Evolutionary conservation across 306 rosid genomes (phyloP).

Genomic region (Trifolium dubium): DNA sequence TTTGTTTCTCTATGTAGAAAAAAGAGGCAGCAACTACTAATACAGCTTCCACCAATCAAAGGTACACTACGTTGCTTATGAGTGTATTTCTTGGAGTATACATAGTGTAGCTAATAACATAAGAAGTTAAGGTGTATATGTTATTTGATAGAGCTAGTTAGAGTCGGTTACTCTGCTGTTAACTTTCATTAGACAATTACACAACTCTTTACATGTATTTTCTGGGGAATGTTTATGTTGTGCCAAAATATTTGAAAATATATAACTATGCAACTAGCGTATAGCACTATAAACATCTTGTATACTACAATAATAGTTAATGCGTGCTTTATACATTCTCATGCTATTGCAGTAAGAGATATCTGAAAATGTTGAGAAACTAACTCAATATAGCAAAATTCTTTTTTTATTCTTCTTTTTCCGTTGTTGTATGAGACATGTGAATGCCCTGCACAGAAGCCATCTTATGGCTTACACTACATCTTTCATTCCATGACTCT

Average conservation of each 20-base stretch:
- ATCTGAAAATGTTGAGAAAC: conserved; percentile 31
- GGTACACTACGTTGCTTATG: conserved; percentile 55
- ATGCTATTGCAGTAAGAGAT: conserved; percentile 6
- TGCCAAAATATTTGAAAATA: neutral
- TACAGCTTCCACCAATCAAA: conserved; percentile 51
- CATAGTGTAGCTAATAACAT: neutral
- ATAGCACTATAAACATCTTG: conserved; percentile 12
- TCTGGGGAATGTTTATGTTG: conserved; percentile 7
- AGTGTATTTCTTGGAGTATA: neutral
- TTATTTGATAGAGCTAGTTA: neutral
- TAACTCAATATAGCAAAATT: conserved; percentile 17
- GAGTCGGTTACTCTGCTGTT: neutral
- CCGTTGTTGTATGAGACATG: neutral
- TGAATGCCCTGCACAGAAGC: conserved; percentile 22
- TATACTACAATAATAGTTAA: neutral
- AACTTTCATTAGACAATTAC: conserved; percentile 3
- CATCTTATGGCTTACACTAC: conserved; percentile 16
- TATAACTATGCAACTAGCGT: conserved; percentile 15
- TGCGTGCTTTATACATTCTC: conserved; percentile 5
- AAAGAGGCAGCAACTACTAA: conserved; percentile 63
- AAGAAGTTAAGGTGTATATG: neutral
- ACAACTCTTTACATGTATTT: neutral
- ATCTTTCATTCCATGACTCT: conserved; percentile 14
- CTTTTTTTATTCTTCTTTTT: too few relatives aligned
- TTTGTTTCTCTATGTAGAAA: conserved; percentile 57